A percentile compares a stretch with the other conserved stretches of the same genome.
Conservation (phyloP, 768 basidiomycete genomes). For the Lactarius akahatsu region DNA sequence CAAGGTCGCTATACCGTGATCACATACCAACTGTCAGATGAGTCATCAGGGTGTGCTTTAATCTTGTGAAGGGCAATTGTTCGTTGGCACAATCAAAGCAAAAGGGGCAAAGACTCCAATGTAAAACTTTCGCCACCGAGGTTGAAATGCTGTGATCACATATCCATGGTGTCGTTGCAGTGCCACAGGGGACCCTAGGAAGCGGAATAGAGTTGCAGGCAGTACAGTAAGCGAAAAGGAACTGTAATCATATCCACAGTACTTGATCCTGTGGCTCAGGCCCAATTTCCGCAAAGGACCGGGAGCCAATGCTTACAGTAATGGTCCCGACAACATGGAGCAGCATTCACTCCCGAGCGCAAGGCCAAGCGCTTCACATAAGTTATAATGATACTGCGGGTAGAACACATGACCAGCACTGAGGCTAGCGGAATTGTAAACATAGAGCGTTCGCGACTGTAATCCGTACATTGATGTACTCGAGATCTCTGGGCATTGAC, state of each 20-base stretch:
- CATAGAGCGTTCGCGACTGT: too few species aligned
- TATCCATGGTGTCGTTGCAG: background rate
- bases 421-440: too few species aligned
- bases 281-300: background rate
- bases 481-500: too few species aligned
- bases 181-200: background rate
- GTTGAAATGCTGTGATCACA: background rate
- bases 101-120: background rate
- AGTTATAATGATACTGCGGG: too few species aligned
- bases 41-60: background rate
- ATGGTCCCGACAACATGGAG: too few species aligned
- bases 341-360: background rate
- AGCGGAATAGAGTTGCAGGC: background rate
- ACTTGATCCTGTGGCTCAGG: background rate
- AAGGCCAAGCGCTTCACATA: too few species aligned
- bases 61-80: background rate
- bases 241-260: background rate
- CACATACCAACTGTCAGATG: background rate
- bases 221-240: background rate
- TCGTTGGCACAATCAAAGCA: background rate
- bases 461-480: too few species aligned
- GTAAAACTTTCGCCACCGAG: background rate
- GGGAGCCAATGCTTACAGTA: background rate
- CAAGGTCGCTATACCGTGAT: conserved; percentile 6
- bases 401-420: too few species aligned